Evolutionary conservation across 2,329 filamentous ascomycete genomes (phyloP).

Genomic region (Drechslera avenae): DNA sequence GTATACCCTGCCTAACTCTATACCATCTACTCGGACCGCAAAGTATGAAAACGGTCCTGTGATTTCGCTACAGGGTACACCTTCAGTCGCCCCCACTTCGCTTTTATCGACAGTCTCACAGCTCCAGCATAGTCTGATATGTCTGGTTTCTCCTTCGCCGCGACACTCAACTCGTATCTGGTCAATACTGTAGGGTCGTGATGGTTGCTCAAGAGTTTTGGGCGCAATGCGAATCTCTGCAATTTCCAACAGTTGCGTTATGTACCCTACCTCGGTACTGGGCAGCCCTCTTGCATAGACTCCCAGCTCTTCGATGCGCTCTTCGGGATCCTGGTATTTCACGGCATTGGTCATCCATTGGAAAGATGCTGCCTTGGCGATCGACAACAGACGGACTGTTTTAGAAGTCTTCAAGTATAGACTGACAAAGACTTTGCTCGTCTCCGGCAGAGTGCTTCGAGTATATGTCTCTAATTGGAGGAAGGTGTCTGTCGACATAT

Average conservation of each 20-base stretch:
- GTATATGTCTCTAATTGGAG: conserved; percentile 25
- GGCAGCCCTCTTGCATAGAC: conserved; percentile 18
- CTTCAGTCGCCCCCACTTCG: background rate
- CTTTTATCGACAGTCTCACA: conserved; percentile 1
- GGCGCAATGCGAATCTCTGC: conserved; percentile 26
- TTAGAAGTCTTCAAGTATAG: conserved; percentile 26
- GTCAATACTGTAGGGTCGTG: conserved; percentile 8
- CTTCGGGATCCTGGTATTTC: background rate
- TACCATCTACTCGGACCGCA: conserved; percentile 26
- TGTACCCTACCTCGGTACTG: background rate
- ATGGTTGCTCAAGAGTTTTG: background rate
- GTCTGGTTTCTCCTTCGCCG: conserved; percentile 21
- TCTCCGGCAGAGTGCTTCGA: conserved; percentile 5
- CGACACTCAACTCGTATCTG: conserved; percentile 20
- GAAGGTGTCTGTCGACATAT: conserved; percentile 39
- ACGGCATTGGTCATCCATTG: background rate
- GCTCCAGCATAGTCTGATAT: conserved; percentile 37
- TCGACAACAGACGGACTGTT: background rate
- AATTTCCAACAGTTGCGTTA: conserved; percentile 13
- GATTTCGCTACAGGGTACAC: conserved; percentile 36
- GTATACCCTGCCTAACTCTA: conserved; percentile 35
- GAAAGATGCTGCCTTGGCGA: background rate
- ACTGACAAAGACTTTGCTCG: background rate
- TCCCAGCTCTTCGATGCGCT: conserved; percentile 34
- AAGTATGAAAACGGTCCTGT: conserved; percentile 48